Evolutionary conservation across 768 basidiomycete genomes (phyloP), one percentile per base, ranked within the genome.

Genomic region (Amanita phalloides): DNA sequence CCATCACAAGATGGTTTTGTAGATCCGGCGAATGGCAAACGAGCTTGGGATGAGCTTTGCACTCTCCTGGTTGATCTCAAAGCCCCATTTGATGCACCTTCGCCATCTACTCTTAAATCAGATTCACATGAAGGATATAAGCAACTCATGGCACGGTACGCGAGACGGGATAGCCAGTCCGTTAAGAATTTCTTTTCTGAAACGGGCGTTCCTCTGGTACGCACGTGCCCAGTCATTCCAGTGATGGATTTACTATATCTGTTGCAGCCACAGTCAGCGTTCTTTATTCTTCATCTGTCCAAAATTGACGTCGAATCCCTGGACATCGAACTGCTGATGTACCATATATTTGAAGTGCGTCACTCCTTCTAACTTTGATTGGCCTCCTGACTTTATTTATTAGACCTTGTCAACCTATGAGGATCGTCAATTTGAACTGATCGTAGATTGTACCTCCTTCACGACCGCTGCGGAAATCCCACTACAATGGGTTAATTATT

Each of bases 21-120:
- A 2, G 70, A 78, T 25, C 77, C 75, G 6, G 60, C 78, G 52
- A 78, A 72, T 20, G 86, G 86, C 3, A 91, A 88, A 64, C 78
- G 78, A n/a, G 81, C 86, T 1, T 92, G 90, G 90, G 86, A 90
- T 58, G 75, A 75, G 13, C 71, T 92, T 26, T 91, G 90, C 59
- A 79, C 80, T 28, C 71, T 87, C 13, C 74, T 92, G 2, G 87
- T 91, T 11, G 90, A 92, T 56, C 76, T 89, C 28, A 84, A 84
- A 21, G 73, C 80, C 28, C 82, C 81, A 5, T 65, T 84, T 23
- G 83, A 85, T 54, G 75, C 79, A 6, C 86, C 90, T 1, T 72
- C 71, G 45, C 67, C 80, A n/a, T 81, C 86, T 0, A 58, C 59
- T 0, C 56, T 71, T 17, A 58, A 68, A 25, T 77, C 75, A 17